Evolutionary conservation across 2,329 filamentous ascomycete genomes (phyloP).

Genomic region (Colletotrichum tabaci): DNA sequence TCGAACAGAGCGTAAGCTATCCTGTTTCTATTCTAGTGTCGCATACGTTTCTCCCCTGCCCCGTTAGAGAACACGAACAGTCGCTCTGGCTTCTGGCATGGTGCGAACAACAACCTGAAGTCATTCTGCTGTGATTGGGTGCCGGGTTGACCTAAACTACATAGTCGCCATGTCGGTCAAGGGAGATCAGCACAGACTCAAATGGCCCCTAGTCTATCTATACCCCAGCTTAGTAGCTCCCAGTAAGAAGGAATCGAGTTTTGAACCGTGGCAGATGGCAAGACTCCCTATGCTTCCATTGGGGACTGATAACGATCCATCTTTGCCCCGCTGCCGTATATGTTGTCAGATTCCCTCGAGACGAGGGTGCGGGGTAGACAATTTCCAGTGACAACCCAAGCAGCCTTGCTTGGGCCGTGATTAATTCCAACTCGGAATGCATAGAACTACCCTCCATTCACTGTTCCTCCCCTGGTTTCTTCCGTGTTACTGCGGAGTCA

Average conservation of each 20-base stretch:
- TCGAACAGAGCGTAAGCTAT: no score
- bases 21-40: no score
- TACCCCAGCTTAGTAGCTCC: background rate
- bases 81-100: no score
- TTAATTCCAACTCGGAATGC: background rate
- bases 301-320: background rate
- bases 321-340: background rate
- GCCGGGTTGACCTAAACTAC: background rate
- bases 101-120: background rate
- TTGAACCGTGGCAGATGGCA: no score
- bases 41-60: no score
- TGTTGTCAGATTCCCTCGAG: conserved; percentile 8
- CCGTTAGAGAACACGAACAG: no score
- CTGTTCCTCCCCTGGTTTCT: background rate
- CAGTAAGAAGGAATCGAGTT: background rate
- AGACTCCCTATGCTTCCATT: background rate
- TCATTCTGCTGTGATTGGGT: no score
- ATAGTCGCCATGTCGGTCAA: background rate
- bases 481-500: no score
- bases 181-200: background rate
- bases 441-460: background rate
- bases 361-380: conserved; percentile 24
- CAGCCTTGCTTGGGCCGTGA: background rate
- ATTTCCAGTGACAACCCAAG: background rate
- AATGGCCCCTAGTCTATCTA: background rate